Conservation (phyloP, 352 stramenopile genomes). For the Phytophthora kernoviae region DNA sequence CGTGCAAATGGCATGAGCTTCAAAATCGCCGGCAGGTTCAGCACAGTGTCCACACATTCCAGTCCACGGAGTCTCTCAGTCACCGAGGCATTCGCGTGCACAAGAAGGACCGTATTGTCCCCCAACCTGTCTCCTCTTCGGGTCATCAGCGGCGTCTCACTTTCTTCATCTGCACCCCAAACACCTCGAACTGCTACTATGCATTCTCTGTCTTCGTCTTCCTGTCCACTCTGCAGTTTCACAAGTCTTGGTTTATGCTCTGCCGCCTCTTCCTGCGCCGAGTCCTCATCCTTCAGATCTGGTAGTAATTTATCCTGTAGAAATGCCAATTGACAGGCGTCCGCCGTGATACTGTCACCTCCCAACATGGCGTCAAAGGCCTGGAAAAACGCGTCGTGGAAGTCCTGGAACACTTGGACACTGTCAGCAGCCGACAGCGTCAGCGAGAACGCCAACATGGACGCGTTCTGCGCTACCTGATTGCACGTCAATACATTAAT, state of each 20-base stretch:
- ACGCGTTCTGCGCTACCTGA: constrained; percentile 33
- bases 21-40: constrained; percentile 56
- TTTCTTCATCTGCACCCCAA: constrained; percentile 39
- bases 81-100: constrained; percentile 47
- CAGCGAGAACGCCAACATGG: constrained; percentile 34
- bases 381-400: constrained; percentile 66
- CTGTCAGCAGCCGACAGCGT: constrained; percentile 44
- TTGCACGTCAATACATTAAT: constrained; percentile 50
- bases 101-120: constrained; percentile 56
- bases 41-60: constrained; percentile 52
- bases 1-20: constrained; percentile 79
- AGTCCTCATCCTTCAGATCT: constrained; percentile 34
- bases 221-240: constrained; percentile 34
- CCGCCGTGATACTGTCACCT: constrained; percentile 54
- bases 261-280: constrained; percentile 24
- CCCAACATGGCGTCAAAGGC: constrained; percentile 71
- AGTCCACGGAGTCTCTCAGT: constrained; percentile 41
- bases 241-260: constrained; percentile 55
- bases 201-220: constrained; percentile 52
- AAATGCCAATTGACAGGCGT: constrained; percentile 72
- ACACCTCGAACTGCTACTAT: constrained; percentile 41
- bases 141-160: constrained; percentile 63
- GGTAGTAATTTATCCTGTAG: constrained; percentile 65
- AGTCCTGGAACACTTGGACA: constrained; percentile 50
- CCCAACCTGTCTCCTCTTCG: constrained; percentile 42